These are phyloP conservation scores for Teratosphaeria destructans DNA, from an alignment of 2,329 filamentous ascomycete genomes.

Conservation along the genomic window DNA sequence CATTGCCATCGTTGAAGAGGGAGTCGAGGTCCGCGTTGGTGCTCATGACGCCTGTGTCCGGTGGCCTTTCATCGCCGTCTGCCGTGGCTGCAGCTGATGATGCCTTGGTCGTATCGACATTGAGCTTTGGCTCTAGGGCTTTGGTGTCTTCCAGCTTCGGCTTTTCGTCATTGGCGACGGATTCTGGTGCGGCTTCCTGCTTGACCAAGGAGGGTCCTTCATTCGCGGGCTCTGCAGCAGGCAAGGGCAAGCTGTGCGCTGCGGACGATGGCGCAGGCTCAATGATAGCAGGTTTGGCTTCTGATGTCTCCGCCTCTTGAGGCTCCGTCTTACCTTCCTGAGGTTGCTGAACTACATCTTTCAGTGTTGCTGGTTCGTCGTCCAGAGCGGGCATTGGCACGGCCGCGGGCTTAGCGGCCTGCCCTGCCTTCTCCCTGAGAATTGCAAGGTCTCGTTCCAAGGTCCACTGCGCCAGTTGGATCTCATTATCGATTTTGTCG, in stretches of 20 bases:
- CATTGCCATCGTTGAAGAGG: conserved; percentile 17
- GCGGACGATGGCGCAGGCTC: background rate
- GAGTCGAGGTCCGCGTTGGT: conserved; percentile 25
- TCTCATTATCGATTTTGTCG: conserved; percentile 40
- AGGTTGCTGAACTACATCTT: background rate
- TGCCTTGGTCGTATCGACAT: conserved; percentile 8
- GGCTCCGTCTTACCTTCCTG: background rate
- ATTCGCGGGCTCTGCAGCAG: background rate
- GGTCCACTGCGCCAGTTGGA: conserved; percentile 25
- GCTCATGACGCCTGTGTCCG: conserved; percentile 15
- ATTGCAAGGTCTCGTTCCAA: conserved; percentile 27
- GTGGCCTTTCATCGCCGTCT: conserved; percentile 15
- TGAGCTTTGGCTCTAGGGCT: conserved; percentile 4
- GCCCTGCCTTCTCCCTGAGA: conserved; percentile 14
- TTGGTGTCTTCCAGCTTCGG: background rate
- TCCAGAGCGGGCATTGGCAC: background rate
- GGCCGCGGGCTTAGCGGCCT: background rate
- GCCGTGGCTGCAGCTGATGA: conserved; percentile 2
- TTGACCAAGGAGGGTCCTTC: background rate
- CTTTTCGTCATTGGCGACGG: background rate
- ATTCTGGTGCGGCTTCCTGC: background rate
- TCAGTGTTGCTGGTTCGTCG: background rate
- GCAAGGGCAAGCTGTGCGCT: background rate
- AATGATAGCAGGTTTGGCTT: background rate
- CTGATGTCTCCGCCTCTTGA: background rate